Percentiles rank a stretch among this genome's conserved stretches.
phyloP scores from a whole-genome alignment of 202 grass and related monocot species.

The Zizania palustris region DNA sequence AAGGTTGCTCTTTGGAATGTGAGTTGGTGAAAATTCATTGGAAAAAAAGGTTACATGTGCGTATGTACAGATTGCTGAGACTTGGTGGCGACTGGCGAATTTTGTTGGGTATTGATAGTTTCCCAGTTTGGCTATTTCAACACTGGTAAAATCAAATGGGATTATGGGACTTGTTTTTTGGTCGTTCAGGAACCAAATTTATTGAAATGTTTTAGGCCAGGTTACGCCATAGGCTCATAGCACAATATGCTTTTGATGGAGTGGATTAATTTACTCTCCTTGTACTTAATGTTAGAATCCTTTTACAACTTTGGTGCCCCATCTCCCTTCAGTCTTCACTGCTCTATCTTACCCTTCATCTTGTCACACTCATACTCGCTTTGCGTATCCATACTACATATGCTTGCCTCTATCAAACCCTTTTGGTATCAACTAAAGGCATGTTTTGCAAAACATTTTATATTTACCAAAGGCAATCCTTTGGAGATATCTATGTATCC shows the following conservation, averaged over 20 bases:
- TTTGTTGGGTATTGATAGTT: neutral
- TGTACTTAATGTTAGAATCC: neutral
- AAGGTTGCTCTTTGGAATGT: neutral
- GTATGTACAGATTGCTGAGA: neutral
- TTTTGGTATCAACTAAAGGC: no score
- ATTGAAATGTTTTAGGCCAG: neutral
- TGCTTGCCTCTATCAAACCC: no score
- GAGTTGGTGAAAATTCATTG: neutral
- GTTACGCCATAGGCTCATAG: neutral
- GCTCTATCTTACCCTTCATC: neutral
- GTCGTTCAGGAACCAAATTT: neutral
- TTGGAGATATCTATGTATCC: neutral
- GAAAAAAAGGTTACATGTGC: neutral
- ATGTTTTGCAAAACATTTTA: no score
- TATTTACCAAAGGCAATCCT: no score
- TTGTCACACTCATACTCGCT: neutral
- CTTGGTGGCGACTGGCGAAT: neutral
- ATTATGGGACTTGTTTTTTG: neutral
- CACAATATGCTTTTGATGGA: neutral
- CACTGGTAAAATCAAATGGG: neutral
- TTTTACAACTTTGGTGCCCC: neutral
- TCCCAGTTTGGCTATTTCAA: neutral
- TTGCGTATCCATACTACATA: constrained; percentile 1
- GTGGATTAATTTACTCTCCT: neutral
- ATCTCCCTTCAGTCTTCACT: constrained; percentile 9